phyloP scores from a whole-genome alignment of 2,329 filamentous ascomycete genomes.

The Sarocladium strictum region DNA sequence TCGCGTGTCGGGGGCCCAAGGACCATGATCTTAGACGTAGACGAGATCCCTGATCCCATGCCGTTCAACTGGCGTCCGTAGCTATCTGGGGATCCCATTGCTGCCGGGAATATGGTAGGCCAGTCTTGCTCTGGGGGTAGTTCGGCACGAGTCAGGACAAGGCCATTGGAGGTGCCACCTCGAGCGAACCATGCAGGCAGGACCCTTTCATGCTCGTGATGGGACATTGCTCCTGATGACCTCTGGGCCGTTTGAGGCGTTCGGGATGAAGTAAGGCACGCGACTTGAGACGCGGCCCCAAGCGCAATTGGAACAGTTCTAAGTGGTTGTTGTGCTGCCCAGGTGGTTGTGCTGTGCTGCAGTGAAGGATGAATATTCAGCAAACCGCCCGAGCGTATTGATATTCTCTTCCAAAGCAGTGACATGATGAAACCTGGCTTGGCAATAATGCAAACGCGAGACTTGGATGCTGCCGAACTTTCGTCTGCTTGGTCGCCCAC shows the following conservation, averaged over 20 bases:
- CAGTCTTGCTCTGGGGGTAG: slow-evolving; percentile 31
- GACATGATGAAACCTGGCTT: neutral
- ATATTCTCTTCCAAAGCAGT: neutral
- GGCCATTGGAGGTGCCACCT: slow-evolving; percentile 63
- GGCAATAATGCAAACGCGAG: too few relatives aligned
- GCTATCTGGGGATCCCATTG: slow-evolving; percentile 55
- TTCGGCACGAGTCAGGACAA: slow-evolving; percentile 40
- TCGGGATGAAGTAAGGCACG: neutral
- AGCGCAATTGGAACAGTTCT: too few relatives aligned
- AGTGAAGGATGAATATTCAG: too few relatives aligned
- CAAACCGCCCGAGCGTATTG: neutral
- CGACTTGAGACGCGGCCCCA: neutral
- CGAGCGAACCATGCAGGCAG: slow-evolving; percentile 42
- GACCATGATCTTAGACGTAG: slow-evolving; percentile 62
- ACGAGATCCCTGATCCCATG: slow-evolving; percentile 60
- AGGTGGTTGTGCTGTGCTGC: too few relatives aligned
- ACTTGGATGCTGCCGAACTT: too few relatives aligned
- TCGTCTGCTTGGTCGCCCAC: neutral
- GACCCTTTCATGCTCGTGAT: neutral
- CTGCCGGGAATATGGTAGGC: slow-evolving; percentile 44
- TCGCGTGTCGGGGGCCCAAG: slow-evolving; percentile 36
- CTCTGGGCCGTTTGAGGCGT: neutral
- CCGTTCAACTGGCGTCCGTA: slow-evolving; percentile 64
- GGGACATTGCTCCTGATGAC: neutral
- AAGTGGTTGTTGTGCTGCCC: neutral